A percentile compares a stretch with the other conserved stretches of the same genome.
These are phyloP conservation scores for Colletotrichum melonis DNA, from an alignment of 2,329 filamentous ascomycete species.

Conservation along the genomic window DNA sequence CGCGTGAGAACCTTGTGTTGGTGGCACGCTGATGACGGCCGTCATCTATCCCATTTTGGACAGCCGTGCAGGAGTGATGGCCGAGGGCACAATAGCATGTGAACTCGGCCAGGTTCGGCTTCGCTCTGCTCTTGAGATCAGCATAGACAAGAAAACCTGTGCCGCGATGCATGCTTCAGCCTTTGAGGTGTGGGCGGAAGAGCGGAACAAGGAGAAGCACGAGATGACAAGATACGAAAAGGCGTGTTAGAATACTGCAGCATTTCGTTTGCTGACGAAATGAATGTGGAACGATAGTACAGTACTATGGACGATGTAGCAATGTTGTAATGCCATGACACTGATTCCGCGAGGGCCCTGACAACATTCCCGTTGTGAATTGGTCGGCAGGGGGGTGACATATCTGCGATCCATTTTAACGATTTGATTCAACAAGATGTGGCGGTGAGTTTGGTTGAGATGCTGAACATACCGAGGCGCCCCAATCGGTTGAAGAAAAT, in stretches of 20 bases:
- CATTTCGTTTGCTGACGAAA: not conserved
- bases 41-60: not conserved
- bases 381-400: not conserved
- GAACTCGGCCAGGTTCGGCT: not conserved
- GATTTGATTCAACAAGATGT: constrained; percentile 13
- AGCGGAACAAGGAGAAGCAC: not conserved
- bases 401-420: not conserved
- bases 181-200: not conserved
- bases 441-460: constrained; percentile 23
- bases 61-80: not conserved
- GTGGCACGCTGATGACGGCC: not conserved
- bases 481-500: not conserved
- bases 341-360: too few species aligned
- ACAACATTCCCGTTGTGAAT: not conserved
- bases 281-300: not conserved
- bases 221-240: not conserved
- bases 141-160: constrained; percentile 7
- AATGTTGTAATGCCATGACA: constrained; percentile 6
- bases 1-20: not conserved
- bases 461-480: not conserved
- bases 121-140: not conserved
- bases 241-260: constrained; percentile 1
- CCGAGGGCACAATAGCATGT: not conserved
- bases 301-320: not conserved
- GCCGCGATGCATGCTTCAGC: not conserved